These are phyloP conservation scores for Hysterium pulicare DNA, from an alignment of 2,329 filamentous ascomycete genomes.

Conservation along the genomic window DNA sequence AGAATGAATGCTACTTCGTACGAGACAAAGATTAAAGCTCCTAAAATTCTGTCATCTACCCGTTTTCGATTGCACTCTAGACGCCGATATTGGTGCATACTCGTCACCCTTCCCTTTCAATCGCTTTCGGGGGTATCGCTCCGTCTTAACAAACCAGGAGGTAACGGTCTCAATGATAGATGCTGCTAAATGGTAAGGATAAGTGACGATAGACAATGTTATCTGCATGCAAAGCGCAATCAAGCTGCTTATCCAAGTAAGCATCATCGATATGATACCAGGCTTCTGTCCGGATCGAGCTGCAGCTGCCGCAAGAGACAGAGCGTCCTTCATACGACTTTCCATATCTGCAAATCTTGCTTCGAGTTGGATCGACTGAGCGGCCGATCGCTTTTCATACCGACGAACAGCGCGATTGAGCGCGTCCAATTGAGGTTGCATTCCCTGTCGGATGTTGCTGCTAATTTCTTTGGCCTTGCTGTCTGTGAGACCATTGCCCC, in stretches of 20 bases:
- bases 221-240: slow-evolving; percentile 21
- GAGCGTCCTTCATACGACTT: slow-evolving; percentile 67
- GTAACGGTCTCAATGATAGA: slow-evolving; percentile 13
- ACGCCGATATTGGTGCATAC: slow-evolving; percentile 19
- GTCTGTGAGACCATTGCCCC: slow-evolving; percentile 34
- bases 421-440: slow-evolving; percentile 82
- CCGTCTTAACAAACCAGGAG: slow-evolving; percentile 20
- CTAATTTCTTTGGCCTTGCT: slow-evolving; percentile 43
- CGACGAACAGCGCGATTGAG: slow-evolving; percentile 83
- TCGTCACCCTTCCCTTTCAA: slow-evolving; percentile 21
- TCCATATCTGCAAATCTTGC: slow-evolving; percentile 70
- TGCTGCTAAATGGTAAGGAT: slow-evolving; percentile 24
- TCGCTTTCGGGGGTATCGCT: slow-evolving; percentile 21
- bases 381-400: slow-evolving; percentile 83
- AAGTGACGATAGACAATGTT: slow-evolving; percentile 26
- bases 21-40: too few species aligned
- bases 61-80: slow-evolving; percentile 28
- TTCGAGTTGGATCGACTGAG: slow-evolving; percentile 73
- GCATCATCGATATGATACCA: slow-evolving; percentile 24
- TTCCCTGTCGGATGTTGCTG: slow-evolving; percentile 58
- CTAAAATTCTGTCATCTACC: too few species aligned
- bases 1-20: too few species aligned
- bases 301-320: slow-evolving; percentile 74
- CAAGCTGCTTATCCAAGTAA: slow-evolving; percentile 26
- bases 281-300: slow-evolving; percentile 35